Evolutionary conservation across 768 basidiomycete species (phyloP).

Genomic region (Strobilomyces confusus): DNA sequence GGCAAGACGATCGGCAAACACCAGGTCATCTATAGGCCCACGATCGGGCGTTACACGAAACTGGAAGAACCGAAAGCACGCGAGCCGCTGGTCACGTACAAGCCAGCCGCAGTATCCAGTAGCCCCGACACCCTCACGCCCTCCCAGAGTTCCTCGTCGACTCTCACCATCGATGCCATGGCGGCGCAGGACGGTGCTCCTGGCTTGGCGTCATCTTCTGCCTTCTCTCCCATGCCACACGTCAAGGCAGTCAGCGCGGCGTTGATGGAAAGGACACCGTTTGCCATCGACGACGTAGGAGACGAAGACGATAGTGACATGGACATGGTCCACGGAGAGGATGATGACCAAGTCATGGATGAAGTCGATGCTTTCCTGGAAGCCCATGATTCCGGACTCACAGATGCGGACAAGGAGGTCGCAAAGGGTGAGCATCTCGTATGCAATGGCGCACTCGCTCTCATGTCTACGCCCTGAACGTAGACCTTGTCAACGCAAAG

Average conservation of each 20-base stretch:
- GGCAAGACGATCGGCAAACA: conserved; percentile 94
- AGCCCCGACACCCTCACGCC: conserved; percentile 27
- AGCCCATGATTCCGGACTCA: conserved; percentile 83
- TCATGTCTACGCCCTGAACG: not conserved
- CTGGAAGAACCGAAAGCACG: conserved; percentile 86
- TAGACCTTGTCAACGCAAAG: conserved; percentile 59
- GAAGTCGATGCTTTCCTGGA: conserved; percentile 96
- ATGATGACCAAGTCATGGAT: conserved; percentile 81
- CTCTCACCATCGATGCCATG: conserved; percentile 46
- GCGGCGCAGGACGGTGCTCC: conserved; percentile 20
- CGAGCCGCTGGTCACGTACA: conserved; percentile 76
- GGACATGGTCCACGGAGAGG: conserved; percentile 49
- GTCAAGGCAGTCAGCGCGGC: conserved; percentile 76
- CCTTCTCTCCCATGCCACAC: conserved; percentile 57
- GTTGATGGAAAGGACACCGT: conserved; percentile 87
- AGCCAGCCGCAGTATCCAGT: conserved; percentile 44
- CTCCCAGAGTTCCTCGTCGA: conserved; percentile 40
- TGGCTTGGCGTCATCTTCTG: conserved; percentile 22
- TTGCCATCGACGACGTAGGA: conserved; percentile 94
- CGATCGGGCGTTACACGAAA: conserved; percentile 81
- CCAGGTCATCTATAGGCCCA: conserved; percentile 75
- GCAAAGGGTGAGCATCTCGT: conserved; percentile 58
- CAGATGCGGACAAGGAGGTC: conserved; percentile 72
- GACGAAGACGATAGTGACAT: conserved; percentile 59
- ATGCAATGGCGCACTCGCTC: not conserved